phyloP scores from a whole-genome alignment of 2,329 filamentous ascomycete species.

The Xylariaceae sp. region DNA sequence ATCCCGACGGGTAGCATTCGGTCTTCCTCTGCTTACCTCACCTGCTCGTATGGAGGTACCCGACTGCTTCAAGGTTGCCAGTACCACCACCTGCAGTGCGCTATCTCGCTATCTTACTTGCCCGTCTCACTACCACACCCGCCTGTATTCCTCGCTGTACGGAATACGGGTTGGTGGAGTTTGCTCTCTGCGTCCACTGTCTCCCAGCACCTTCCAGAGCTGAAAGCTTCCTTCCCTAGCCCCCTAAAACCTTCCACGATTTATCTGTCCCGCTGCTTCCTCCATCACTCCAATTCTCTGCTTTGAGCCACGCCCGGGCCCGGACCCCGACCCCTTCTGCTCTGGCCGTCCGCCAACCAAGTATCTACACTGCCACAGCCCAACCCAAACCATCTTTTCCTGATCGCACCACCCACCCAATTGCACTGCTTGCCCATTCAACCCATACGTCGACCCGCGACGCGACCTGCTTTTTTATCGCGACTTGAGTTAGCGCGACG shows the following conservation, averaged over 20 bases:
- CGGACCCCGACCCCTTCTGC: neutral
- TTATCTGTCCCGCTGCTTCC: neutral
- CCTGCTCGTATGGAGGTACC: too few species aligned
- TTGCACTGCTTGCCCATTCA: conserved; percentile 28
- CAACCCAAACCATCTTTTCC: conserved; percentile 29
- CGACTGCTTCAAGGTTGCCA: too few species aligned
- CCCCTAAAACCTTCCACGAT: neutral
- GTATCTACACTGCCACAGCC: conserved; percentile 20
- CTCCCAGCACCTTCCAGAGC: neutral
- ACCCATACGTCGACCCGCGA: conserved; percentile 34
- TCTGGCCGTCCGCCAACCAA: conserved; percentile 12
- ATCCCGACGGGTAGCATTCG: neutral
- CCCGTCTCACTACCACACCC: neutral
- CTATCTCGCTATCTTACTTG: neutral
- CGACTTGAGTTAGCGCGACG: conserved; percentile 34
- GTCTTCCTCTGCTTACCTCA: neutral
- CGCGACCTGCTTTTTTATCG: conserved; percentile 42
- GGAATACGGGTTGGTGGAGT: neutral
- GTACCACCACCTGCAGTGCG: neutral
- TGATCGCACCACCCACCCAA: conserved; percentile 28
- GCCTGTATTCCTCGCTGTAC: neutral
- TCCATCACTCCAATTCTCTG: neutral
- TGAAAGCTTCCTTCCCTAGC: neutral
- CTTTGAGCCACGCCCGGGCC: neutral
- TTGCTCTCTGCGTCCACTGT: neutral